These are phyloP conservation scores for Calamus simplicifolius DNA, from an alignment of 176 grass and related monocot species.

Conservation along the genomic window DNA sequence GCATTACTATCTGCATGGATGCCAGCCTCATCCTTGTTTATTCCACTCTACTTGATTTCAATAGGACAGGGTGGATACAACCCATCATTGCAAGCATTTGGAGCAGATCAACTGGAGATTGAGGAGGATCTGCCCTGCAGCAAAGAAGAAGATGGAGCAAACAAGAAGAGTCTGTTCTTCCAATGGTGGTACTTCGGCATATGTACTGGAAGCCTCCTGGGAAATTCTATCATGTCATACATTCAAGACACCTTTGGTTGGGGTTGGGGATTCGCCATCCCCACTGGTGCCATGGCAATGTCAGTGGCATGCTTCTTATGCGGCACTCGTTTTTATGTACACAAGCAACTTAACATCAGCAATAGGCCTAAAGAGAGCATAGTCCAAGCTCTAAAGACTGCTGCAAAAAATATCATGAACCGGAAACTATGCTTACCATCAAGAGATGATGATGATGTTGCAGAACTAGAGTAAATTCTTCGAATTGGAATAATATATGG, in stretches of 20 bases:
- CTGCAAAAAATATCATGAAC: not conserved
- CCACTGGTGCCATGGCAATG: slow-evolving; percentile 44
- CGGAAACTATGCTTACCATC: slow-evolving; percentile 27
- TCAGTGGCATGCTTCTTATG: slow-evolving; percentile 59
- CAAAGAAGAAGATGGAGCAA: slow-evolving; percentile 33
- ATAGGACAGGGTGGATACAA: slow-evolving; percentile 81
- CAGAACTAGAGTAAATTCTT: slow-evolving; percentile 55
- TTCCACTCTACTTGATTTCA: slow-evolving; percentile 81
- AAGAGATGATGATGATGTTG: slow-evolving; percentile 15
- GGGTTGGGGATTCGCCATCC: slow-evolving; percentile 80
- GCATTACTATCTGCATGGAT: slow-evolving; percentile 52
- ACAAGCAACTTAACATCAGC: slow-evolving; percentile 20
- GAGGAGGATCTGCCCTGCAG: slow-evolving; percentile 18
- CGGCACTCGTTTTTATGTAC: slow-evolving; percentile 46
- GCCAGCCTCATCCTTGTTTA: slow-evolving; percentile 55
- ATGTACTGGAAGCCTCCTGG: slow-evolving; percentile 74
- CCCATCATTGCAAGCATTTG: slow-evolving; percentile 80
- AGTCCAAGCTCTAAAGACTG: slow-evolving; percentile 32
- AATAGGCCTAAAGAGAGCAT: slow-evolving; percentile 14
- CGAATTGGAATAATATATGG: too few relatives aligned
- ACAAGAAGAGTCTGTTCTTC: slow-evolving; percentile 75
- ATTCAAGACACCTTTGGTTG: slow-evolving; percentile 76
- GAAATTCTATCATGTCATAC: slow-evolving; percentile 75
- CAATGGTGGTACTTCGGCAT: slow-evolving; percentile 99
- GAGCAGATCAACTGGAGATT: slow-evolving; percentile 73